Base-by-base conservation (phyloP, 108 stramenopile genomes). In the Cyclotella baltica region DNA sequence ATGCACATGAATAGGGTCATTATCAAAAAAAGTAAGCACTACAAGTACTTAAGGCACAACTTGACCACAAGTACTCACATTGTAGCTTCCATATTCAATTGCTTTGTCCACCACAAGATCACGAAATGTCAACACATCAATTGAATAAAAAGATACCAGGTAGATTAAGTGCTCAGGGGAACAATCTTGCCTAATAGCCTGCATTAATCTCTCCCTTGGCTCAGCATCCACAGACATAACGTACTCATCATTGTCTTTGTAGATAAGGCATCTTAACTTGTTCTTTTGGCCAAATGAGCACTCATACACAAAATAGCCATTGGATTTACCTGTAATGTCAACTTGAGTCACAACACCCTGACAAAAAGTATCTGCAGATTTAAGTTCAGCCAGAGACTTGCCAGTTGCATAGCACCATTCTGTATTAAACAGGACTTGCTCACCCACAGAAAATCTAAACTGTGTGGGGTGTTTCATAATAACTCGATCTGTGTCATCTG, bases 101-200 rank as follows among this genome's bases (percentile, higher is more conserved):
- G 69, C 69, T 56, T 70, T 70, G 23, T 30, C 35, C 53, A 70
- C 19, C 4, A 70, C 36, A 34, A 70, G 36, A 35, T 70, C 69
- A 6, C 55, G 33, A 52, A 70, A 57, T 25, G 55, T 27, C 22
- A 36, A 4, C 8, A 70, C 55, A 70, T 70, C 69, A 38, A 70
- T 70, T n/a, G 51, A 37, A 16, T 55, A 56, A 51, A 35, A 37
- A 6, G 15, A n/a, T 30, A n/a, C 22, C 50, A 70, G 40, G 35
- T 70, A 57, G 0, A 11, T 25, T 4, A 70, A 36, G 30, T 70
- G 69, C 29, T 36, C 20, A 2, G 23, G 69, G 19, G 52, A 37
- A 16, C 69, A 70, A 57, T 70, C 69, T 53, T 70, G 69, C 23
- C 33, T 31, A 37, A 70, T 56, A 2, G 69, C 69, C 0, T 56